A percentile compares a stretch with the other conserved stretches of the same genome.
Conservation (phyloP, 1,284 basidiomycete species). For the Cryptococcus depauperatus region DNA sequence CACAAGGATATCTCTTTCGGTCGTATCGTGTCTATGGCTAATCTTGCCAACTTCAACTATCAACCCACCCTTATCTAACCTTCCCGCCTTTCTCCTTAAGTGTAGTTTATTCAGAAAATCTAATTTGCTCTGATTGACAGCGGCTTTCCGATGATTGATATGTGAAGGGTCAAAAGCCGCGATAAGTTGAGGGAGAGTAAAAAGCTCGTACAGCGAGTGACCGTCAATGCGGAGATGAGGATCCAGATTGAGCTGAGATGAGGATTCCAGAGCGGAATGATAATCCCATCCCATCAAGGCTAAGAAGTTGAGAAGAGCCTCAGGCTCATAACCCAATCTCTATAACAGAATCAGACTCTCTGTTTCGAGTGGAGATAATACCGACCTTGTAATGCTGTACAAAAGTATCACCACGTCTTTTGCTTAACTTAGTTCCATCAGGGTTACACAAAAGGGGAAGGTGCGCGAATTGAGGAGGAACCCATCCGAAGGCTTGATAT, state of each 20-base stretch:
- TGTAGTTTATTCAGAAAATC: constrained; percentile 45
- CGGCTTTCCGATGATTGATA: constrained; percentile 36
- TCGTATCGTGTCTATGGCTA: constrained; percentile 13
- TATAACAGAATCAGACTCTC: constrained; percentile 12
- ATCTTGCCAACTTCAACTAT: constrained; percentile 28
- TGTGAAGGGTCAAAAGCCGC: constrained; percentile 32
- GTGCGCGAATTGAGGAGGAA: constrained; percentile 77
- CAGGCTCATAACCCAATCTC: constrained; percentile 76
- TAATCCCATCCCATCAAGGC: constrained; percentile 87
- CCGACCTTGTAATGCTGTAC: constrained; percentile 66
- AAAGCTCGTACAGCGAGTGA: constrained; percentile 36
- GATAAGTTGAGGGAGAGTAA: constrained; percentile 35
- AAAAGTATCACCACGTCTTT: constrained; percentile 67
- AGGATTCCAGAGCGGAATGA: constrained; percentile 26
- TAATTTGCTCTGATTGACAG: constrained; percentile 38
- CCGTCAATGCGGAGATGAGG: constrained; percentile 28
- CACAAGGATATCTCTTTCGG: constrained; percentile 25
- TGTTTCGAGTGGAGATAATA: constrained; percentile 1
- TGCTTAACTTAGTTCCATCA: constrained; percentile 91
- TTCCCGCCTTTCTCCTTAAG: constrained; percentile 33
- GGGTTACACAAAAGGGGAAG: constrained; percentile 82
- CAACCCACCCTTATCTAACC: constrained; percentile 35
- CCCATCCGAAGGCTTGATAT: constrained; percentile 67
- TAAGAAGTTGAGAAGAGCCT: constrained; percentile 85
- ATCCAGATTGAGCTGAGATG: constrained; percentile 3